These are phyloP conservation scores for Aspergillus jensenii DNA, from an alignment of 2,329 filamentous ascomycete genomes.

Conservation along the genomic window DNA sequence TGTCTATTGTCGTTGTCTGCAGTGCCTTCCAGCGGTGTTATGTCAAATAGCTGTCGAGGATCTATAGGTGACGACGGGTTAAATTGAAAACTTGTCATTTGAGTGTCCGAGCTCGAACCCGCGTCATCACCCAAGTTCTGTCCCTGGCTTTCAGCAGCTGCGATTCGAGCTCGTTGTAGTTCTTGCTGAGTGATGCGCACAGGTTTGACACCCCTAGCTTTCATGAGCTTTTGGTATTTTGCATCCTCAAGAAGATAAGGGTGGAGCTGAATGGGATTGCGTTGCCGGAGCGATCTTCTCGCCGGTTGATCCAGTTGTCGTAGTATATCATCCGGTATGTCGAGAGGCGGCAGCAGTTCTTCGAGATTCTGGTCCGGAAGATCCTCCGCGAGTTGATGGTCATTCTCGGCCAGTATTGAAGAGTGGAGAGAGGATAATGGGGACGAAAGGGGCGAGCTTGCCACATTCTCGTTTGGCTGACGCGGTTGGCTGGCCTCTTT, in stretches of 20 bases:
- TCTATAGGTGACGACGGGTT: conserved; percentile 28
- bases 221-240: conserved; percentile 43
- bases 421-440: conserved; percentile 32
- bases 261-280: conserved; percentile 50
- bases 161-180: conserved; percentile 9
- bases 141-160: conserved; percentile 31
- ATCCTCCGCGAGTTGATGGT: background rate
- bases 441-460: conserved; percentile 39
- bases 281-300: conserved; percentile 41
- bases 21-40: background rate
- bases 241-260: conserved; percentile 49
- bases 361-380: conserved; percentile 11
- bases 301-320: conserved; percentile 25
- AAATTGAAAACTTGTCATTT: conserved; percentile 29
- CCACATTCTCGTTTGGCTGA: conserved; percentile 16
- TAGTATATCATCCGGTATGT: conserved; percentile 30
- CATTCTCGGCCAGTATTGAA: conserved; percentile 6
- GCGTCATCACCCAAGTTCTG: conserved; percentile 34
- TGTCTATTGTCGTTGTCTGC: background rate
- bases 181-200: conserved; percentile 33
- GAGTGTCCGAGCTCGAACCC: conserved; percentile 33
- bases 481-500: conserved; percentile 1
- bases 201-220: conserved; percentile 43
- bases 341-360: conserved; percentile 19
- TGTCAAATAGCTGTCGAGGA: background rate